Evolutionary conservation across 805 yeast species (phyloP).

Genomic region (Candida loeiensis): DNA sequence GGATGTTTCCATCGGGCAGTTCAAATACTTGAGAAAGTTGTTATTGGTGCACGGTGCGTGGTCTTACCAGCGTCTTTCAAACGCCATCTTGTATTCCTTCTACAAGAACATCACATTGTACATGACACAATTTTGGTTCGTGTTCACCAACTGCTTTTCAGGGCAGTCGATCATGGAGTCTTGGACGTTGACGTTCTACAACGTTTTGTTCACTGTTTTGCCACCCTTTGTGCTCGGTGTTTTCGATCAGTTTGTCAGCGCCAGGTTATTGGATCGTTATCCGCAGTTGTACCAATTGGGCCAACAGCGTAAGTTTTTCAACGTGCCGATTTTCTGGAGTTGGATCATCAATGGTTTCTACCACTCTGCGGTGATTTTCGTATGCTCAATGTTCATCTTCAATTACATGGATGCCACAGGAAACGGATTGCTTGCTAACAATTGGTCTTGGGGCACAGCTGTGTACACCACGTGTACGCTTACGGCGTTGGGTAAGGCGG

Average conservation of each 20-base stretch:
- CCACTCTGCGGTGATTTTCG: constrained; percentile 82
- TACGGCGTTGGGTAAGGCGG: constrained; percentile 94
- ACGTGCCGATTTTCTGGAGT: constrained; percentile 91
- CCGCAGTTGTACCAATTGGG: constrained; percentile 93
- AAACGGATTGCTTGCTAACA: constrained; percentile 71
- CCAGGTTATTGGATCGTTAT: constrained; percentile 82
- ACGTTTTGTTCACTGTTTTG: constrained; percentile 87
- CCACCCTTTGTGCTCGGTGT: constrained; percentile 97
- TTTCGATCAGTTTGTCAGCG: constrained; percentile 93
- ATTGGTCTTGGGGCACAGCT: constrained; percentile 95
- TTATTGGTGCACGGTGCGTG: constrained; percentile 94
- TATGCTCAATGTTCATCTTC: constrained; percentile 68
- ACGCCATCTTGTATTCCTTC: constrained; percentile 89
- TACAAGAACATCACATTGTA: constrained; percentile 94
- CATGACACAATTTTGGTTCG: constrained; percentile 98
- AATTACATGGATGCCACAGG: constrained; percentile 61
- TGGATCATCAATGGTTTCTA: constrained; percentile 96
- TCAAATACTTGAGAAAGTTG: constrained; percentile 77
- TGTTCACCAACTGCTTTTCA: constrained; percentile 84
- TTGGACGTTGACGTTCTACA: constrained; percentile 95
- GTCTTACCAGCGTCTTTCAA: constrained; percentile 93
- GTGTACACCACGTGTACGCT: constrained; percentile 81
- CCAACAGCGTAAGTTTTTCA: constrained; percentile 82
- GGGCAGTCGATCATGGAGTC: constrained; percentile 97
- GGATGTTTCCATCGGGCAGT: constrained; percentile 95